Base-by-base conservation (phyloP, 768 basidiomycete species). In the Albatrellus ellisii region DNA sequence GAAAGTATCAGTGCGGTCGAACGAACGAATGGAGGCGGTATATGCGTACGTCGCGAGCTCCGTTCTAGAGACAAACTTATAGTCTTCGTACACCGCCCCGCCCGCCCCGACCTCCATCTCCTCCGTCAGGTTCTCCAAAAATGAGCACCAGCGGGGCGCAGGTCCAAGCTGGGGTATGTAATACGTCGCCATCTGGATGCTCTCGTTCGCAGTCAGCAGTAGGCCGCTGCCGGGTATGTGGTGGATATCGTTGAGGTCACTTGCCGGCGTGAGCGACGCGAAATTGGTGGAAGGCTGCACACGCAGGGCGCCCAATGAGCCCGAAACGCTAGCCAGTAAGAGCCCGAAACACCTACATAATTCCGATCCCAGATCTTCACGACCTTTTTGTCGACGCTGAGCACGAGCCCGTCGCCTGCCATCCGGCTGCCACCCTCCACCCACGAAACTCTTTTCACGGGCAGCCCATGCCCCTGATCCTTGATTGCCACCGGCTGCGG, bases 111-210 rank as follows among this genome's bases (percentile, higher is more conserved):
- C 89, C 55, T 98, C 94, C 80, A 98, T 81, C 57, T 99, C 95
- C 60, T 99, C 95, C 0, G 95, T 98, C 56, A 99, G 85, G 53
- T 90, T 89, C 63, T 99, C 95, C 44, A 99, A 76, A 78, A 99
- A 99, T 55, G 81, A 81, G 26, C 88, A 89, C 95, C 95, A 99
- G 50, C 78, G 76, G 4, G 95, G 94, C 8, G 95, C 95, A 2
- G 92, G 91, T 0, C 95, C 95, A 10, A 99, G 76, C 54, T 94
- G 88, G 9, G 95, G 95, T 36, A 98, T 79, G 57, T 90, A 98
- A 61, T 87, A 98, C 4, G 83, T 79, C 21, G 77, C 83, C 82
- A 98, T 86, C 53, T 88, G 85, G 39, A 94, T 88, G n/a, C 89
- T 86, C 59, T 99, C 95, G 59, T 95, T 95, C 17, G 95, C 89